Evolutionary conservation across 768 basidiomycete genomes (phyloP).

Genomic region (Suillus cothurnatus): DNA sequence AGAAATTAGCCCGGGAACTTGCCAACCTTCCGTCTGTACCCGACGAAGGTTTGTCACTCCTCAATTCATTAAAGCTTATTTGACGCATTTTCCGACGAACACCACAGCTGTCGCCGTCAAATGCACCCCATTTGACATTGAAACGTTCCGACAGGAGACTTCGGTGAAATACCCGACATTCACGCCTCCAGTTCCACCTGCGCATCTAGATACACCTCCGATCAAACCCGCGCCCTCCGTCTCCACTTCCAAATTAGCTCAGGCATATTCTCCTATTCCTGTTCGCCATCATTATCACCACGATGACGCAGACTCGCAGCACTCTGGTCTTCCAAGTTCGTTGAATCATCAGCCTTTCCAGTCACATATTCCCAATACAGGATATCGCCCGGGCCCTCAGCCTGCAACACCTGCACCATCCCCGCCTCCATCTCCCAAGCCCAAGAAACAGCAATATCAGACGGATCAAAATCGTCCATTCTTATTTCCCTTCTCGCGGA

Average conservation of each 20-base stretch:
- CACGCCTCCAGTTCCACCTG: constrained; percentile 49
- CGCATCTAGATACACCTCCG: constrained; percentile 29
- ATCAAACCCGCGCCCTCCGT: constrained; percentile 36
- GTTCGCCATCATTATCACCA: constrained; percentile 94
- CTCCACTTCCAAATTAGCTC: constrained; percentile 70
- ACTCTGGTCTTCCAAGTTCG: constrained; percentile 41
- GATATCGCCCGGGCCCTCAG: constrained; percentile 50
- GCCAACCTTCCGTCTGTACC: constrained; percentile 66
- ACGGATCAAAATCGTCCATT: constrained; percentile 95
- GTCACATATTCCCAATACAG: constrained; percentile 31
- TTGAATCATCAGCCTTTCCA: constrained; percentile 38
- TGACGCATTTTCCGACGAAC: constrained; percentile 1
- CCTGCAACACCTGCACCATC: constrained; percentile 91
- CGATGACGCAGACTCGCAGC: constrained; percentile 61
- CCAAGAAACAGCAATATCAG: constrained; percentile 98
- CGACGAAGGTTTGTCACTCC: constrained; percentile 43
- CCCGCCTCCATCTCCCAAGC: constrained; percentile 82
- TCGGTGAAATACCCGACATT: constrained; percentile 97
- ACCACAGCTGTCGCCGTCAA: constrained; percentile 69
- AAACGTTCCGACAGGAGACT: constrained; percentile 87
- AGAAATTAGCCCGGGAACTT: constrained; percentile 83
- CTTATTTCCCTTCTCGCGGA: constrained; percentile 91
- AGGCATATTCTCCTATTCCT: constrained; percentile 92
- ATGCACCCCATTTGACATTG: constrained; percentile 88
- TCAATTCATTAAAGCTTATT: constrained; percentile 12